A percentile compares a stretch with the other conserved stretches of the same genome.
Evolutionary conservation across 306 rosid species (phyloP).

Genomic region (Hylodesmum podocarpum): DNA sequence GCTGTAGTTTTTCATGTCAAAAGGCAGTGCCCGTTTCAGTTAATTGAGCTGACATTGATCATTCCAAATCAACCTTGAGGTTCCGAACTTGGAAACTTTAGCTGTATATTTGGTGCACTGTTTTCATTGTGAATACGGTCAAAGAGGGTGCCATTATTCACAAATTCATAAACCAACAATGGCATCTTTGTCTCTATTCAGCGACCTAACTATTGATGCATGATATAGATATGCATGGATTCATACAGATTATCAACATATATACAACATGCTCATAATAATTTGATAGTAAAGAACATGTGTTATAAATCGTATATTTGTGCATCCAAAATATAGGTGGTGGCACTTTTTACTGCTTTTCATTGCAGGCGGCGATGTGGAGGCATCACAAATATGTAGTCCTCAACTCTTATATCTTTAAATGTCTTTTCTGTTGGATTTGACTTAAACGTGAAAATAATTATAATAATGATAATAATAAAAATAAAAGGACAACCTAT

Average conservation of each 20-base stretch:
- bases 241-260: neutral
- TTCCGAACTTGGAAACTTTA: slow-evolving; percentile 31
- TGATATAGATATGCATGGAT: neutral
- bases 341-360: too few species aligned
- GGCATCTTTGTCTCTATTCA: slow-evolving; percentile 49
- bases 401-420: neutral
- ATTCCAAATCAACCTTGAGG: slow-evolving; percentile 31
- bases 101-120: neutral
- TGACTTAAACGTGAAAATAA: neutral
- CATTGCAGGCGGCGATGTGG: neutral
- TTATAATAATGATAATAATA: too few species aligned
- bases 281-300: neutral
- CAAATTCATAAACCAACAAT: slow-evolving; percentile 40
- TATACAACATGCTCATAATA: neutral
- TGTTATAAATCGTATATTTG: too few species aligned
- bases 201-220: too few species aligned
- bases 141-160: slow-evolving; percentile 28
- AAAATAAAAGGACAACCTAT: too few species aligned
- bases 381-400: neutral
- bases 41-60: slow-evolving; percentile 11
- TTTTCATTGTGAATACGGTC: slow-evolving; percentile 4
- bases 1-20: slow-evolving; percentile 43
- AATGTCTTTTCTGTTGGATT: neutral
- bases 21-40: slow-evolving; percentile 19
- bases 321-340: too few species aligned